Evolutionary conservation across 768 basidiomycete species (phyloP), one percentile per base, ranked within the genome.

Genomic region (Hygrocybe coccinea): DNA sequence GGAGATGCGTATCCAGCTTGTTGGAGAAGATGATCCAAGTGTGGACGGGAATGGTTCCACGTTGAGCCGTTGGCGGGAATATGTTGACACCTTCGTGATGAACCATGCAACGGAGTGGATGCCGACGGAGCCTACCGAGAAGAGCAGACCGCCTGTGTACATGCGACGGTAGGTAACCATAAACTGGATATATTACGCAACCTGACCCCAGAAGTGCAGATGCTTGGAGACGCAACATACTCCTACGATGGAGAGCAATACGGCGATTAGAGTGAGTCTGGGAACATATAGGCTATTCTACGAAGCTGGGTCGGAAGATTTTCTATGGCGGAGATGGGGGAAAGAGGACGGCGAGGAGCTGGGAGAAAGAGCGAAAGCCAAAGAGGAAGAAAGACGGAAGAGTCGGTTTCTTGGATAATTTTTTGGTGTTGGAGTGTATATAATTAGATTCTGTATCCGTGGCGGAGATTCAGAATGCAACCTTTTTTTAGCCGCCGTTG

Each of bases 61-160:
- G 35, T 56, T 70, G 14, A 75, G 73, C 43, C 82, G 88, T 51
- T 91, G 90, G 89, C 71, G 81, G 48, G 85, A 82, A 65, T 91
- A 92, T 62, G 72, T 86, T 56, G 82, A 84, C 62, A 84, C 84
- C 37, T 92, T 84, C 63, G 83, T 87, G 59, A 78, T 86, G 74
- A 77, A 74, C 39, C 75, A 85, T 58, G 81, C 84, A 5, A 89
- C 87, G 11, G 89, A 90, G 62, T 88, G 88, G 87, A 39, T 79
- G 41, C 79, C 81, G 2, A 72, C 71, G 56, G 63, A 43, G 65
- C 53, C 71, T 65, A 64, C 56, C 62, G 66, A 58, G 71, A 69
- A 64, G 69, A 64, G 43, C 5, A 62, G 50, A 39, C 65, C 64
- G 54, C 71, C 68, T 57, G 69, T 81, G 57, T 87, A 82, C 71